Percentiles rank a stretch among this genome's conserved stretches.
Evolutionary conservation across 202 grass and related monocot genomes (phyloP).

Genomic region (Musa balbisiana): DNA sequence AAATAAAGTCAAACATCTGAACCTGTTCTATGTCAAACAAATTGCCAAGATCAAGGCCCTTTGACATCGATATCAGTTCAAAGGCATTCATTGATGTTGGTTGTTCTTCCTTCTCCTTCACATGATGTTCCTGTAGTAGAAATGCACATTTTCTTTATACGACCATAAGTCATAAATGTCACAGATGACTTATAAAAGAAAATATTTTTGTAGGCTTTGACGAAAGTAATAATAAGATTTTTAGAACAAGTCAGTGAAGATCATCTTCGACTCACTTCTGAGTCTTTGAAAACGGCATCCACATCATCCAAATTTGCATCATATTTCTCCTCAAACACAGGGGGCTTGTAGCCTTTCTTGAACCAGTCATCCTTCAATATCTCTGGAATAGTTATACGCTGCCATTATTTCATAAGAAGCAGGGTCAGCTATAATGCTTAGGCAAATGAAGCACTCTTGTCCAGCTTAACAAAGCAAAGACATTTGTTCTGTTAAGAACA

Average conservation of each 20-base stretch:
- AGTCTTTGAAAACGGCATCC: constrained; percentile 71
- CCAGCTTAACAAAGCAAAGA: no score
- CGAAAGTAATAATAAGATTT: not conserved
- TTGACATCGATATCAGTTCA: constrained; percentile 77
- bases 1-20: not conserved
- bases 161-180: no score
- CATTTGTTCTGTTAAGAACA: constrained; percentile 1
- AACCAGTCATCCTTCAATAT: constrained; percentile 79
- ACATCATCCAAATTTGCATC: constrained; percentile 60
- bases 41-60: constrained; percentile 64
- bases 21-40: constrained; percentile 54
- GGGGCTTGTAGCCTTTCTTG: constrained; percentile 49
- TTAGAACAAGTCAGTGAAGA: not conserved
- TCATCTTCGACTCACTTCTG: constrained; percentile 42
- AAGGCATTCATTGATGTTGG: constrained; percentile 70
- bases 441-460: no score
- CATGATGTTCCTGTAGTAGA: constrained; percentile 49
- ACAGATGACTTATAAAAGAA: not conserved
- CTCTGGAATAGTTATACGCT: constrained; percentile 68
- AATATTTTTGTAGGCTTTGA: not conserved
- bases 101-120: constrained; percentile 73
- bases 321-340: constrained; percentile 60
- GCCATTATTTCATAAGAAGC: constrained; percentile 10
- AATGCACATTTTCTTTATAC: not conserved
- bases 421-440: no score